Evolutionary conservation across 768 basidiomycete species (phyloP), one percentile per base, ranked within the genome.

Genomic region (Fistulinella prunicolor): DNA sequence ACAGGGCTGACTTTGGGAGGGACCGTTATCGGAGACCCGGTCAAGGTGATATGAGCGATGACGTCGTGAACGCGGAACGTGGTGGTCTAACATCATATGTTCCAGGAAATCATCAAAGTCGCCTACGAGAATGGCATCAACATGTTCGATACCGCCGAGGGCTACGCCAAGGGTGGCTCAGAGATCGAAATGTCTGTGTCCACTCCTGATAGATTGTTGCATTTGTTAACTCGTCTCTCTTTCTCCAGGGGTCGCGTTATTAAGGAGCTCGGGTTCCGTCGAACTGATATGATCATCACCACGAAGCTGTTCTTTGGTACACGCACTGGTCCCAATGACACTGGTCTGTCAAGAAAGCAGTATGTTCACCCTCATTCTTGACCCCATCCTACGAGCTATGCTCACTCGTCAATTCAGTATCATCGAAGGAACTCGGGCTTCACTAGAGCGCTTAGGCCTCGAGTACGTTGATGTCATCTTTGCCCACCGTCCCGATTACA

Each of bases 281-380:
- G 79, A 28, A 60, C 64, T 20, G 79, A 82, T 47, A 44, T 80
- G 53, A 61, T 83, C 58, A 67, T 83, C 54, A 72, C 77, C 24
- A 82, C 80, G 54, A 82, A 82, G 54, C 29, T 82, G 54, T 83
- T 75, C 69, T 81, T 80, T 53, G 81, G 81, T 28, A 74, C 75
- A 23, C 64, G 73, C 26, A 56, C 61, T 16, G 77, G 77, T 45
- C 77, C 74, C 9, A 76, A 75, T 40, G 70, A 70, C 41, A 61
- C 53, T 7, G 70, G 68, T 49, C 47, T 73, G 7, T 73, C 66
- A 12, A 63, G 62, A 43, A 64, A 63, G 47, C 64, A 67, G 67
- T 60, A 1, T 26, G 66, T 54, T 19, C 20, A 23, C 9, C 17
- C 6, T 19, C 35, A 6, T 17, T 36, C 17, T 14, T 14, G 30